These are phyloP conservation scores for Microsporum ferrugineum DNA, from an alignment of 2,329 filamentous ascomycete genomes.

Conservation along the genomic window DNA sequence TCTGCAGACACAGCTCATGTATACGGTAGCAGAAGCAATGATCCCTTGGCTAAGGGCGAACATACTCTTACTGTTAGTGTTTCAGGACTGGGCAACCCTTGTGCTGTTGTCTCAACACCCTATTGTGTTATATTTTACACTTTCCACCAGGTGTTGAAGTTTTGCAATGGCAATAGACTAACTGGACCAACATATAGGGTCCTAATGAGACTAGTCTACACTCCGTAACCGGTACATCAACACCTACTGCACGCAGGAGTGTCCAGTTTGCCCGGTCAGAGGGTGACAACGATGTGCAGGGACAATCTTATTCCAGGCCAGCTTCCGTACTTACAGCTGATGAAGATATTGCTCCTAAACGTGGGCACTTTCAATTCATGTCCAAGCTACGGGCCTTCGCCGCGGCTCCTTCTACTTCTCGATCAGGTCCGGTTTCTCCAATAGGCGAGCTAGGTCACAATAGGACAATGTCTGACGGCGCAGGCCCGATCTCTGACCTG, in stretches of 20 bases:
- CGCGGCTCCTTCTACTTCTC: conserved; percentile 41
- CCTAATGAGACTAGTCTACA: conserved; percentile 5
- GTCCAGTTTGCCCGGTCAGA: conserved; percentile 62
- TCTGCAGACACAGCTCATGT: background rate
- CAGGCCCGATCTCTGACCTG: conserved; percentile 40
- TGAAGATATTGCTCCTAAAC: conserved; percentile 48
- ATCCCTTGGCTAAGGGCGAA: background rate
- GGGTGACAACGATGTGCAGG: conserved; percentile 37
- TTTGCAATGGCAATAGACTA: background rate
- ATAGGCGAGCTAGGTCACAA: conserved; percentile 30
- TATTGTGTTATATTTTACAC: background rate
- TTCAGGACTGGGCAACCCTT: background rate
- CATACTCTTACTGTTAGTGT: background rate
- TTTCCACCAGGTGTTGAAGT: background rate
- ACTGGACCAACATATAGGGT: background rate
- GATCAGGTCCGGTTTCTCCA: conserved; percentile 39
- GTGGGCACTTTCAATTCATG: conserved; percentile 54
- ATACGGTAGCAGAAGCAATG: background rate
- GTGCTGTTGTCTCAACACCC: background rate
- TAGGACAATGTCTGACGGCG: conserved; percentile 26
- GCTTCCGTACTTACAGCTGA: conserved; percentile 50
- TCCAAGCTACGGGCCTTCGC: conserved; percentile 67
- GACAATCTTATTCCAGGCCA: conserved; percentile 44
- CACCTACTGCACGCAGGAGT: conserved; percentile 46
- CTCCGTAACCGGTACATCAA: conserved; percentile 23